Percentiles rank a stretch among this genome's conserved stretches.
Conservation (phyloP, 257 asterid species). For the Solanum etuberosum region DNA sequence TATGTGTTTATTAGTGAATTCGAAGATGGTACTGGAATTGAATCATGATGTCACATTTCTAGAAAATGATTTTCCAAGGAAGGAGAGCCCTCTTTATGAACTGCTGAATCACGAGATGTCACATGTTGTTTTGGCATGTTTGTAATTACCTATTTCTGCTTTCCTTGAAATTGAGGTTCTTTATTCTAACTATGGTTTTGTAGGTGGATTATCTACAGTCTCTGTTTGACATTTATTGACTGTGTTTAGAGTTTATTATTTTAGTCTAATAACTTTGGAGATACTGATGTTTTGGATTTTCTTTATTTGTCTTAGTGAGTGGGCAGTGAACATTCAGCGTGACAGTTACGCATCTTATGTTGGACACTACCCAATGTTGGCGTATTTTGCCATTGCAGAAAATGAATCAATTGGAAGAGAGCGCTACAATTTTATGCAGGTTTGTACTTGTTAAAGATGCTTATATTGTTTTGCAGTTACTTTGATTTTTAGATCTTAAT, state of each 20-base stretch:
- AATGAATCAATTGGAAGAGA: slow-evolving; percentile 97
- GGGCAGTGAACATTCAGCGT: slow-evolving; percentile 96
- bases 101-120: not conserved
- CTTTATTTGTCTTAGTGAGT: slow-evolving; percentile 42
- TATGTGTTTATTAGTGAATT: not conserved
- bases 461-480: not conserved
- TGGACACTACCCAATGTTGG: slow-evolving; percentile 85
- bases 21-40: not conserved
- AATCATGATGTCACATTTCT: not conserved
- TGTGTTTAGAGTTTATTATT: not conserved
- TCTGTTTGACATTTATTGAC: not conserved
- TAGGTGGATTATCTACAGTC: not conserved
- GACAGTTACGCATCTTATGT: slow-evolving; percentile 88
- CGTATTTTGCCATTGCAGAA: slow-evolving; percentile 88
- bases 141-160: not conserved
- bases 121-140: not conserved
- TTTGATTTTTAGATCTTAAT: not conserved
- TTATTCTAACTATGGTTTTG: not conserved
- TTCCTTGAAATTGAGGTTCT: not conserved
- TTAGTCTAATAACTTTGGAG: not conserved
- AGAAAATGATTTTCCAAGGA: not conserved
- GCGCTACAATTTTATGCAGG: slow-evolving; percentile 99
- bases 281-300: not conserved
- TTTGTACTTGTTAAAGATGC: slow-evolving; percentile 1
- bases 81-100: not conserved